These are phyloP conservation scores for Puccinia triticina DNA, from an alignment of 1,284 basidiomycete genomes.

Conservation along the genomic window DNA sequence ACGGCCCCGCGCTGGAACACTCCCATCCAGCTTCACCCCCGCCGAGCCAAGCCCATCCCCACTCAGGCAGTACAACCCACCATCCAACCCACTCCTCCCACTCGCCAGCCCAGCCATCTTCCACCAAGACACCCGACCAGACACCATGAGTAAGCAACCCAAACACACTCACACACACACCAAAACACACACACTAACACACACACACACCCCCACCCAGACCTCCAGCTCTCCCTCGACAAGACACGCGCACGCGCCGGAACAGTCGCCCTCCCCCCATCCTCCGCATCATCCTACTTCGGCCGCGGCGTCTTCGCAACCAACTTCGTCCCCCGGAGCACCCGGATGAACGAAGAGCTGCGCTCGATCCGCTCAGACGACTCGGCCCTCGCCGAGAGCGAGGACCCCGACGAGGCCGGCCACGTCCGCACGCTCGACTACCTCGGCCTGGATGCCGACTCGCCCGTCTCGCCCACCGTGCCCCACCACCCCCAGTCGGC, in stretches of 20 bases:
- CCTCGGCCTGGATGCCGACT: slow-evolving; percentile 78
- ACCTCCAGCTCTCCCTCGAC: slow-evolving; percentile 30
- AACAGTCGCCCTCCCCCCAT: slow-evolving; percentile 46
- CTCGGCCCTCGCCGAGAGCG: slow-evolving; percentile 34
- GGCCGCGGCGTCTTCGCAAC: slow-evolving; percentile 46
- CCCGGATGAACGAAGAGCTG: slow-evolving; percentile 50
- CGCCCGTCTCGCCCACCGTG: slow-evolving; percentile 54
- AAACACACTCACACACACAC: background rate
- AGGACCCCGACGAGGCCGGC: slow-evolving; percentile 71
- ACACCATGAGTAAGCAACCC: slow-evolving; percentile 1
- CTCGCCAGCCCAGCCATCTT: background rate
- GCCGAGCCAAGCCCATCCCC: background rate
- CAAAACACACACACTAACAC: background rate
- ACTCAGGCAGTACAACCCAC: slow-evolving; percentile 31
- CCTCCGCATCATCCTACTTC: slow-evolving; percentile 46
- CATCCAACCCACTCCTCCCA: background rate
- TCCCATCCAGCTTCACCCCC: slow-evolving; percentile 48
- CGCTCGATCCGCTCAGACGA: slow-evolving; percentile 39
- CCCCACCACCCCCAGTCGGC: slow-evolving; percentile 38
- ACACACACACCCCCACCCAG: background rate
- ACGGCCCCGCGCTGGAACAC: slow-evolving; percentile 50
- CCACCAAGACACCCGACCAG: too few species aligned
- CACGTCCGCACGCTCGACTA: slow-evolving; percentile 92
- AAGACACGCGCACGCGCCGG: slow-evolving; percentile 49
- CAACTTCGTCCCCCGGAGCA: slow-evolving; percentile 41